Conservation (phyloP, 2,329 filamentous ascomycete species). For the Neofusicoccum sp. region DNA sequence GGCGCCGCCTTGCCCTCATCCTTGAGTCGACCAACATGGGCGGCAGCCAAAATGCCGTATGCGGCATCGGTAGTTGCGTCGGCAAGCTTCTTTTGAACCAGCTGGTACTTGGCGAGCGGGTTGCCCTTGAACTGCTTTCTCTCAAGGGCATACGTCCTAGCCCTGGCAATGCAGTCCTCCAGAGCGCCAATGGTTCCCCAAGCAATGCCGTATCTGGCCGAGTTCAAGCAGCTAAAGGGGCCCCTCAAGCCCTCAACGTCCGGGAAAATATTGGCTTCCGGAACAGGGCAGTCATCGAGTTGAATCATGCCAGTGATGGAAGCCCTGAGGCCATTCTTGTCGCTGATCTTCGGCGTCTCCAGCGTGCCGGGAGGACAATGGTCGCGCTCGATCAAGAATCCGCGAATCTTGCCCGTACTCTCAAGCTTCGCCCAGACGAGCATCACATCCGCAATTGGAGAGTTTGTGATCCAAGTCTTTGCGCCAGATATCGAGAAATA, state of each 20-base stretch:
- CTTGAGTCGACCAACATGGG: constrained; percentile 91
- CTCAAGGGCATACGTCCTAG: constrained; percentile 86
- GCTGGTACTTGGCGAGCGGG: constrained; percentile 91
- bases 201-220: constrained; percentile 88
- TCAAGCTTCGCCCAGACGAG: constrained; percentile 93
- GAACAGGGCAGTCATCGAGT: constrained; percentile 85
- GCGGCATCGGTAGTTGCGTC: constrained; percentile 90
- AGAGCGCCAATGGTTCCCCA: constrained; percentile 92
- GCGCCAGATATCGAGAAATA: constrained; percentile 77
- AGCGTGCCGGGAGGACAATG: constrained; percentile 85
- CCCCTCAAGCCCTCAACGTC: constrained; percentile 83
- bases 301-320: constrained; percentile 98
- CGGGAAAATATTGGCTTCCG: constrained; percentile 91
- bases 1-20: constrained; percentile 84
- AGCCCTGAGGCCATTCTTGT: constrained; percentile 92
- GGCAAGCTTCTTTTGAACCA: constrained; percentile 96
- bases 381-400: constrained; percentile 85
- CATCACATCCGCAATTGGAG: constrained; percentile 81
- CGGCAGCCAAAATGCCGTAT: constrained; percentile 85
- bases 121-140: constrained; percentile 96
- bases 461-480: constrained; percentile 97
- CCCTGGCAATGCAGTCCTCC: constrained; percentile 83
- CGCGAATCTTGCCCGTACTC: constrained; percentile 89
- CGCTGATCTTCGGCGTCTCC: constrained; percentile 87
- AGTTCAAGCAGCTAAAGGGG: constrained; percentile 93